phyloP scores from a whole-genome alignment of 2,329 filamentous ascomycete species.

The Phialophora tarda region DNA sequence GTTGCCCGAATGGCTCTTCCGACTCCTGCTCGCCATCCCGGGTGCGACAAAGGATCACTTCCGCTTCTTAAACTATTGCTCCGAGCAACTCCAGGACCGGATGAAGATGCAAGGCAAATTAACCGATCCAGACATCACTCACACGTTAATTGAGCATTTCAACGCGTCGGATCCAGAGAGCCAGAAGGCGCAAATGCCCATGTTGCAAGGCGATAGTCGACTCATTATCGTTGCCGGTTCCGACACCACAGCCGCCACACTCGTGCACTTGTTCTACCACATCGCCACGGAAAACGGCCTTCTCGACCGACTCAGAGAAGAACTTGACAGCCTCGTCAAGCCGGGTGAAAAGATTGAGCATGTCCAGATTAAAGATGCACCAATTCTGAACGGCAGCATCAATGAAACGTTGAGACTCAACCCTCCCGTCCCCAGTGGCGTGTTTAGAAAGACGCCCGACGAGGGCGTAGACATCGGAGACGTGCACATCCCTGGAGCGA shows the following conservation, averaged over 20 bases:
- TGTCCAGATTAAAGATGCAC: slow-evolving; percentile 26
- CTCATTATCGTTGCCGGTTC: slow-evolving; percentile 44
- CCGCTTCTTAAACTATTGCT: slow-evolving; percentile 47
- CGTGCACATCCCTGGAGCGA: slow-evolving; percentile 44
- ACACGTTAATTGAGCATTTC: slow-evolving; percentile 40
- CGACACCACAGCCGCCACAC: slow-evolving; percentile 51
- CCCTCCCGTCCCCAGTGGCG: slow-evolving; percentile 48
- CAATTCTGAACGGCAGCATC: slow-evolving; percentile 44
- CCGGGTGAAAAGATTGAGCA: slow-evolving; percentile 17
- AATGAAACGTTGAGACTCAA: slow-evolving; percentile 53
- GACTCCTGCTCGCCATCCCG: slow-evolving; percentile 42
- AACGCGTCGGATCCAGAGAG: slow-evolving; percentile 29
- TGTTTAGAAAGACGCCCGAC: slow-evolving; percentile 47
- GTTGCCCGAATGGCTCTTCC: slow-evolving; percentile 38
- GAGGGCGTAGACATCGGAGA: slow-evolving; percentile 47
- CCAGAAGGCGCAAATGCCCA: slow-evolving; percentile 36
- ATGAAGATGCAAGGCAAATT: slow-evolving; percentile 40
- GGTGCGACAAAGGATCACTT: slow-evolving; percentile 43
- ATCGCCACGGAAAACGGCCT: slow-evolving; percentile 40
- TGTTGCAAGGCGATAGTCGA: slow-evolving; percentile 42
- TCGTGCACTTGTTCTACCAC: slow-evolving; percentile 52
- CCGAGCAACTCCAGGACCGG: slow-evolving; percentile 43
- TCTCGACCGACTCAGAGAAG: slow-evolving; percentile 43
- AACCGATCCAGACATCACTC: slow-evolving; percentile 40
- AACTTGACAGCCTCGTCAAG: slow-evolving; percentile 40